A percentile compares a stretch with the other conserved stretches of the same genome.
phyloP scores from a whole-genome alignment of 495 filamentous ascomycete genomes.

The Corynascus novoguineensis region DNA sequence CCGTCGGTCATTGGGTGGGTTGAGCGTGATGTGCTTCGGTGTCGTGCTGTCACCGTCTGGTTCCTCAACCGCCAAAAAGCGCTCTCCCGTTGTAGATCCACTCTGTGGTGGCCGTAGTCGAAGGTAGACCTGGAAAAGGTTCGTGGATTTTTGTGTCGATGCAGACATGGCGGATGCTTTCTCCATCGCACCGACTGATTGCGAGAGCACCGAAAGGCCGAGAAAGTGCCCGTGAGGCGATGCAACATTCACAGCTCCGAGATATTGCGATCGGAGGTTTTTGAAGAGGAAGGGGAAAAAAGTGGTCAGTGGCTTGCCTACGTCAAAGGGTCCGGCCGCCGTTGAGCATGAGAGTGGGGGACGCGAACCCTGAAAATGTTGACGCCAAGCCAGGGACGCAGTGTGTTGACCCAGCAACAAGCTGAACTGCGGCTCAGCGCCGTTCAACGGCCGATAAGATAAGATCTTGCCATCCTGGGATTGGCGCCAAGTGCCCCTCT shows the following conservation, averaged over 20 bases:
- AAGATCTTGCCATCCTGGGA: constrained; percentile 10
- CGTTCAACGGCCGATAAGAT: constrained; percentile 14
- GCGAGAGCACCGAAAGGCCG: neutral
- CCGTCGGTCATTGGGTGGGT: constrained; percentile 76
- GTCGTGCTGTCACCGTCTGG: constrained; percentile 41
- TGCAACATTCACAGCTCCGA: neutral
- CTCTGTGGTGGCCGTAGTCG: constrained; percentile 70
- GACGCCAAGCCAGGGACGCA: neutral
- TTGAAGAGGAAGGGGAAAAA: neutral
- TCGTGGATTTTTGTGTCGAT: constrained; percentile 33
- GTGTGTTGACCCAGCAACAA: constrained; percentile 12
- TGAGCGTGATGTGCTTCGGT: constrained; percentile 80
- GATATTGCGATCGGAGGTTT: neutral
- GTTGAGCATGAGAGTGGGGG: neutral
- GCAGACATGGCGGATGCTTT: constrained; percentile 19
- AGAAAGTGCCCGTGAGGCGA: neutral
- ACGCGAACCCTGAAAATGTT: constrained; percentile 6
- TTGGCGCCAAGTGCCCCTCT: neutral
- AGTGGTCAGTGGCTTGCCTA: neutral
- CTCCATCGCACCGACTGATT: constrained; percentile 15
- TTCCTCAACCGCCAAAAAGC: constrained; percentile 72
- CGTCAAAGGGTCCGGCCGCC: neutral
- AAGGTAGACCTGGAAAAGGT: constrained; percentile 87
- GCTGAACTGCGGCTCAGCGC: neutral
- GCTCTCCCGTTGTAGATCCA: constrained; percentile 42